Base-by-base conservation (phyloP, 495 filamentous ascomycete species). In the Podospora fimiseda region DNA sequence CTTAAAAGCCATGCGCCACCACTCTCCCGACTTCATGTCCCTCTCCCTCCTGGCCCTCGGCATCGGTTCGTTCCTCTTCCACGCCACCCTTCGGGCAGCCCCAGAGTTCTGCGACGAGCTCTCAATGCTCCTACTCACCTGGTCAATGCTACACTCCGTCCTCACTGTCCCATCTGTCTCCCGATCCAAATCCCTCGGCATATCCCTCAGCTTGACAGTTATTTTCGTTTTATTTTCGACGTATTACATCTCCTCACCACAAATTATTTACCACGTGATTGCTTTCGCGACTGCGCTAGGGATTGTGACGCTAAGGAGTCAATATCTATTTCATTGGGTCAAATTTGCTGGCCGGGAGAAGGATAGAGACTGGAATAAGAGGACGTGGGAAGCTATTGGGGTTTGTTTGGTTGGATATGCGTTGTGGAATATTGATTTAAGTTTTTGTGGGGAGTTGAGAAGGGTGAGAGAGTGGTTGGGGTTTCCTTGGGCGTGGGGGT, bases 101-200 rank as follows among this genome's bases (percentile, higher is more conserved):
- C 73, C 74, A 6, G 77, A 82, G 56, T 81, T 80, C 59, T 61
- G 54, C 42, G 71, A 74, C 50, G 80, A 82, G 48, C 63, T 81
- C 24, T 75, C 78, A n/a, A 84, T 84, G 80, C 71, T 77, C 41
- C 60, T 79, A 7, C 70, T 80, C 4, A 73, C 71, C 1, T 75
- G 72, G 48, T 66, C 74, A 7, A 66, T 82, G 21, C 61, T 82
- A 0, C 75, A 81, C 24, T 74, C 74, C 24, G 57, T 77, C n/a
- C 67, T 74, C 33, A 74, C 77, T 2, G 73, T 71, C 45, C 58
- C 72, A 43, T 15, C 44, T 8, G 58, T 65, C 8, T 57, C 63
- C 9, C 57, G 66, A 13, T 15, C 53, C 36, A 43, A 57, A 11
- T 66, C 61, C 15, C 61, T 62, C 0, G 27, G 46, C 2, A 53